Evolutionary conservation across 805 yeast species (phyloP), one percentile per base, ranked within the genome.

Genomic region (Saccharomycopsis malanga): DNA sequence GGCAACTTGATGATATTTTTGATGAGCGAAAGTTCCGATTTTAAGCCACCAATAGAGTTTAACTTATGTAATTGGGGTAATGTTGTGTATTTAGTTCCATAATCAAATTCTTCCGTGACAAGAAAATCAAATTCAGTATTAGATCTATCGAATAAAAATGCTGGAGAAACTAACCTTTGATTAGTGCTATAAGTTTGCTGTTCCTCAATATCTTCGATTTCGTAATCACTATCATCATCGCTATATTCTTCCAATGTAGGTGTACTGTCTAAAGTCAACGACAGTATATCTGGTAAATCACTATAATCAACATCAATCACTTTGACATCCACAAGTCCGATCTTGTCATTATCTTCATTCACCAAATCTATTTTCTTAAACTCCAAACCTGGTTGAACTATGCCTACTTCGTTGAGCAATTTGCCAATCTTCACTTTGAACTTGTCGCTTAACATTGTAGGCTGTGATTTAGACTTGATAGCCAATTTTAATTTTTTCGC

Each of bases 1-100:
- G 99, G 97, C 2, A 91, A 69, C 45, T 84, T 84, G 6, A 89
- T 77, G 0, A 89, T 77, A 4, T 83, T 71, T 45, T 79, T 71
- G 20, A 93, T 65, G 3, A 72, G 58, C 4, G 70, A 68, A 17
- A 89, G 77, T 55, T 87, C 87, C 39, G 72, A 69, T 0, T 67
- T 54, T 20, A 93, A 69, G 0, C 98, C 99, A 15, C 98, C 98
- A 4, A 93, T 77, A 18, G 71, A 67, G 3, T 69, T 59, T 51
- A 79, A 87, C 27, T 66, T 56, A 9, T 68, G 50, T 32, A 70
- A 57, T 34, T 68, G 0, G 78, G 76, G n/a, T 72, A 58, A 32
- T 60, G 55, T 36, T 74, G 75, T 52, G 72, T 73, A 9, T 66
- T 54, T 46, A 29, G 45, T 34, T 27, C 12, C 30, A 9, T 12